Percentiles rank a stretch among this genome's conserved stretches.
These are phyloP conservation scores for Chamaecrista fasciculata DNA, from an alignment of 306 rosid genomes.

Conservation along the genomic window DNA sequence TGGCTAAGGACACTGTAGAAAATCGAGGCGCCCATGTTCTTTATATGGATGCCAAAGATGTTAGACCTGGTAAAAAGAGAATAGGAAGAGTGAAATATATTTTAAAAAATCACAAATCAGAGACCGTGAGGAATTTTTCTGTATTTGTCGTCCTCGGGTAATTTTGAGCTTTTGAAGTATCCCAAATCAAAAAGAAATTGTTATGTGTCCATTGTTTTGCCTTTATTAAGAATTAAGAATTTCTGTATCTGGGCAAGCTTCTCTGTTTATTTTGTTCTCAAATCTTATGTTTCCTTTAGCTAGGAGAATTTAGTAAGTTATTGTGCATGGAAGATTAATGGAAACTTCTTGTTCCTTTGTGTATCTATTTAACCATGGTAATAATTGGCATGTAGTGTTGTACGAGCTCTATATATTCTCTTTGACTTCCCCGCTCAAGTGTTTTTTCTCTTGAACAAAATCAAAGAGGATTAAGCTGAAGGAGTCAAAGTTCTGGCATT, in stretches of 20 bases:
- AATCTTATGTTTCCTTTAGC: neutral
- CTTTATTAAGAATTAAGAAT: neutral
- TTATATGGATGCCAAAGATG: neutral
- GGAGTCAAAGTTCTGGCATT: neutral
- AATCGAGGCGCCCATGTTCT: neutral
- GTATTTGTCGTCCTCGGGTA: neutral
- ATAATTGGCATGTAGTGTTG: neutral
- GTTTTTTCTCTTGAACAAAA: neutral
- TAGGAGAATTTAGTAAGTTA: neutral
- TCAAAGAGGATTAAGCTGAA: neutral
- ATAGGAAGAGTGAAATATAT: neutral
- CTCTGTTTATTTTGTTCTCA: neutral
- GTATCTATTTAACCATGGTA: neutral
- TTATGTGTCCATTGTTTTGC: neutral
- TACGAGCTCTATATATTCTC: neutral
- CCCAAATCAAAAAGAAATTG: neutral
- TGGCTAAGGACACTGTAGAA: neutral
- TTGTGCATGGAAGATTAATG: neutral
- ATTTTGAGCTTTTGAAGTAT: neutral
- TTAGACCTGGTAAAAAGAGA: neutral
- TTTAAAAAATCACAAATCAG: neutral
- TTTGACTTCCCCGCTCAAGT: neutral
- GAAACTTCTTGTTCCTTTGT: neutral
- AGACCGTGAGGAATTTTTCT: neutral
- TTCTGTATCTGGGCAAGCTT: neutral